These are phyloP conservation scores for Polytrichum commune DNA, from an alignment of 225 moss, liverwort and hornwort genomes.

Conservation along the genomic window DNA sequence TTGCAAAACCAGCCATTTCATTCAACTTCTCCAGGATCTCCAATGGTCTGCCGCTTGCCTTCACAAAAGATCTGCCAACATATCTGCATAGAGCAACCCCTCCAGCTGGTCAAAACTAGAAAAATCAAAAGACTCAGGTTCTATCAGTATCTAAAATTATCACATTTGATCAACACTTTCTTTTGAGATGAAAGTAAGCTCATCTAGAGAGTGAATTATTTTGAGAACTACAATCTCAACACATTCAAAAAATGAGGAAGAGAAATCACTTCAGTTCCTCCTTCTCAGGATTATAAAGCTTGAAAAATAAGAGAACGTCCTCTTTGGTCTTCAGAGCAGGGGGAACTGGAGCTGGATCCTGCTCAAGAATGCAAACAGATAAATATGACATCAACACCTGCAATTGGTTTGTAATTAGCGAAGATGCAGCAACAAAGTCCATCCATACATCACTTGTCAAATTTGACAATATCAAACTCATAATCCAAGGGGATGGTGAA, in stretches of 20 bases:
- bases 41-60: conserved; percentile 41
- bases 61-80: conserved; percentile 59
- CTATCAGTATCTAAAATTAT: no score
- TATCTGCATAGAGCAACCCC: conserved; percentile 42
- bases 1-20: conserved; percentile 59
- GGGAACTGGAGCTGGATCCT: conserved; percentile 46
- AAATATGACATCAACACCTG: not conserved
- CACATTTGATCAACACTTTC: no score
- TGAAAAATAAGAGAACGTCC: conserved; percentile 55
- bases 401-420: not conserved
- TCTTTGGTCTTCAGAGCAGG: conserved; percentile 55
- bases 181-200: no score
- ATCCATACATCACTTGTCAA: no score
- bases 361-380: conserved; percentile 12
- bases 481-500: no score
- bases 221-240: no score
- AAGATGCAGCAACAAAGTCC: not conserved
- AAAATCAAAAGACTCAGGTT: not conserved
- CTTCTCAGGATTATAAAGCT: conserved; percentile 59
- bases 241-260: not conserved
- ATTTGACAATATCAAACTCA: no score
- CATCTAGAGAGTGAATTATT: no score
- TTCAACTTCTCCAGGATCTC: conserved; percentile 56
- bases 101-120: not conserved
- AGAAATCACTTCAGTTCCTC: conserved; percentile 47